phyloP scores from a whole-genome alignment of 768 basidiomycete genomes.

The Calocybe gangraenosa region DNA sequence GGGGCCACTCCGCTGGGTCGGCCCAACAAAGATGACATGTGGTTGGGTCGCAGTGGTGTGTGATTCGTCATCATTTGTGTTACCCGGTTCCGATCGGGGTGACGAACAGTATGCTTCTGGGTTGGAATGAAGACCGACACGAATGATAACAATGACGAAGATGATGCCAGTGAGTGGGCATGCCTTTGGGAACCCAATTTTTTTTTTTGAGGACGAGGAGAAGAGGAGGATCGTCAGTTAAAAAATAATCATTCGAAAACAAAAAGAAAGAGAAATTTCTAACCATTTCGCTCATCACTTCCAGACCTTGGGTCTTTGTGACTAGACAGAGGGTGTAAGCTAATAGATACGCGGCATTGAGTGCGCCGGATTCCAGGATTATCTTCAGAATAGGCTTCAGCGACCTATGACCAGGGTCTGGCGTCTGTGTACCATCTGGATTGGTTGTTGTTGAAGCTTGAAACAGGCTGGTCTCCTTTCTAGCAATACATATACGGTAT shows the following conservation, averaged over 20 bases:
- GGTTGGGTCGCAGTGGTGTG: neutral
- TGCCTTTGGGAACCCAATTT: no score
- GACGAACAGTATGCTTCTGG: constrained; percentile 5
- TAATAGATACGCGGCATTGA: constrained; percentile 5
- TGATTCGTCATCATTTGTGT: neutral
- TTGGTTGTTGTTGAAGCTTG: neutral
- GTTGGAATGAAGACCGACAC: neutral
- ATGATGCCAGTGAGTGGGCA: constrained; percentile 8
- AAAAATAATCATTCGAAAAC: no score
- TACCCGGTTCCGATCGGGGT: neutral
- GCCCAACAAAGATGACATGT: neutral
- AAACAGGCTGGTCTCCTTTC: neutral
- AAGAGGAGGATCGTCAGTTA: no score
- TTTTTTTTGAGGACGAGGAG: no score
- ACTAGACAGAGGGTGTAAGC: constrained; percentile 5
- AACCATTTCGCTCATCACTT: constrained; percentile 9
- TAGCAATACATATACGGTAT: constrained; percentile 1
- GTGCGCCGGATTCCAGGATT: constrained; percentile 4
- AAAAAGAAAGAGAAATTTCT: neutral
- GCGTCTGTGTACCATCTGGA: neutral
- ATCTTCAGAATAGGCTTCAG: constrained; percentile 5
- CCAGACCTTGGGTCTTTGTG: constrained; percentile 3
- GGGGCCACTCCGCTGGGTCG: neutral
- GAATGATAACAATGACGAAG: constrained; percentile 6
- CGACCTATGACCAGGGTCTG: neutral